These are phyloP conservation scores for Pueraria montana DNA, from an alignment of 306 rosid genomes.

Conservation along the genomic window DNA sequence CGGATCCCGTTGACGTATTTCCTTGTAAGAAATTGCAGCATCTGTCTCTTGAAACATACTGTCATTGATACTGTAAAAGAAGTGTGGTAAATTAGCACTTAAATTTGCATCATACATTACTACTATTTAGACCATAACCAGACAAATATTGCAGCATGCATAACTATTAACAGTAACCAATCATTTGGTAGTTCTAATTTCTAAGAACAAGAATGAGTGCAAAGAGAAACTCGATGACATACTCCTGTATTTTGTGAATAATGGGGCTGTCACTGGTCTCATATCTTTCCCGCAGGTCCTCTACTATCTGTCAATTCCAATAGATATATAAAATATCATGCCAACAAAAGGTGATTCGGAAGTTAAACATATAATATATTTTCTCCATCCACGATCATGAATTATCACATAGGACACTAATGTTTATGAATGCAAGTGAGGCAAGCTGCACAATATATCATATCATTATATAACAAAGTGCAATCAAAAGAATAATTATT, in stretches of 20 bases:
- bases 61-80: conserved; percentile 80
- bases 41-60: conserved; percentile 89
- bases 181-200: conserved; percentile 27
- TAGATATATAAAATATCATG: conserved; percentile 43
- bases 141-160: conserved; percentile 32
- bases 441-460: conserved; percentile 26
- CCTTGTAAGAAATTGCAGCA: conserved; percentile 87
- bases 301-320: conserved; percentile 78
- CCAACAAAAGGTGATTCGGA: conserved; percentile 31
- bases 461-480: conserved; percentile 12
- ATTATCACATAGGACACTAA: conserved; percentile 15
- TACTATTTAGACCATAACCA: conserved; percentile 31
- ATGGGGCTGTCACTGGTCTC: conserved; percentile 84
- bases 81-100: conserved; percentile 37
- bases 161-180: conserved; percentile 26
- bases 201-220: conserved; percentile 25
- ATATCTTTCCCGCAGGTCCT: conserved; percentile 80
- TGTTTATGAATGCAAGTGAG: conserved; percentile 16
- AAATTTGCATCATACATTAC: conserved; percentile 17
- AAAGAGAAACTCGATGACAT: conserved; percentile 45
- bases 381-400: conserved; percentile 1
- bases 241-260: conserved; percentile 93
- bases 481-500: not conserved
- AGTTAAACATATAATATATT: not conserved
- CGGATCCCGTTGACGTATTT: conserved; percentile 93